These are phyloP conservation scores for Penicillium paxilli DNA, from an alignment of 495 filamentous ascomycete genomes.

Conservation along the genomic window DNA sequence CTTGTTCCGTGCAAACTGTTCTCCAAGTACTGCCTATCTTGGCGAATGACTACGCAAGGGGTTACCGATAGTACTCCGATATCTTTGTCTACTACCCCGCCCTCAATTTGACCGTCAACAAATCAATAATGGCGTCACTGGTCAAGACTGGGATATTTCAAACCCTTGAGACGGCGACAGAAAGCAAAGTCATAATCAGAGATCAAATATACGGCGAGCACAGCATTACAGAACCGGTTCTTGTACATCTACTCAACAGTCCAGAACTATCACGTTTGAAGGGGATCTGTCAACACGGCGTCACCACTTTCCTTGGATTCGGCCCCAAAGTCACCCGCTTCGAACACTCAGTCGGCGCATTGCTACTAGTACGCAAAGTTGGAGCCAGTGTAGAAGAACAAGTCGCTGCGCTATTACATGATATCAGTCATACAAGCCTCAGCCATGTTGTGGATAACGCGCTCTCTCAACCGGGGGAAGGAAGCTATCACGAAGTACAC, in stretches of 20 bases:
- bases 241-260: slow-evolving; percentile 38
- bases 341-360: slow-evolving; percentile 47
- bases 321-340: slow-evolving; percentile 38
- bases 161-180: slow-evolving; percentile 13
- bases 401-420: slow-evolving; percentile 43
- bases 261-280: slow-evolving; percentile 33
- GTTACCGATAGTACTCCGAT: no score
- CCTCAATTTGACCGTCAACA: neutral
- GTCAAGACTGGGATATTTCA: slow-evolving; percentile 20
- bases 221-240: slow-evolving; percentile 32
- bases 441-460: slow-evolving; percentile 45
- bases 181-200: slow-evolving; percentile 24
- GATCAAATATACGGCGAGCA: slow-evolving; percentile 40
- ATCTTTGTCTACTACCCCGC: neutral
- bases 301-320: slow-evolving; percentile 36
- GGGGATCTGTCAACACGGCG: slow-evolving; percentile 40
- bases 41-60: neutral
- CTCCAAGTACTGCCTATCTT: no score
- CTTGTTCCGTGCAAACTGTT: no score
- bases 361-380: slow-evolving; percentile 39
- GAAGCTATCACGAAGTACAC: slow-evolving; percentile 45
- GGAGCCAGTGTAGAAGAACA: slow-evolving; percentile 41
- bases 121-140: slow-evolving; percentile 2
- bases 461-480: slow-evolving; percentile 38
- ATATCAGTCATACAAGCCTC: slow-evolving; percentile 43